A percentile compares a stretch with the other conserved stretches of the same genome.
These are phyloP conservation scores for Suillus lakei DNA, from an alignment of 768 basidiomycete genomes.

Conservation along the genomic window DNA sequence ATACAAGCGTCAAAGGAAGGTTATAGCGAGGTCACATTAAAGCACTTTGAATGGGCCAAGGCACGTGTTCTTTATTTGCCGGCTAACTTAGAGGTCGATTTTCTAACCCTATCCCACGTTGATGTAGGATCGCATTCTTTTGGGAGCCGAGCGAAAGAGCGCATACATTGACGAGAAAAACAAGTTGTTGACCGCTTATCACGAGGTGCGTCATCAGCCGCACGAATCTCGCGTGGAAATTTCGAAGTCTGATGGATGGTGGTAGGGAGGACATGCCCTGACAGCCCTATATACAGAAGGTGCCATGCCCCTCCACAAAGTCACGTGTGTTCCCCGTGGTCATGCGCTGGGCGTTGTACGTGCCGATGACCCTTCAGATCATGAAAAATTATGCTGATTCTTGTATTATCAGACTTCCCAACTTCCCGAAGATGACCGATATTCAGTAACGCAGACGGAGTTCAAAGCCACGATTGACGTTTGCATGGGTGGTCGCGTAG, in stretches of 20 bases:
- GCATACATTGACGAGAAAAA: conserved; percentile 86
- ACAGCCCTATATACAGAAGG: conserved; percentile 93
- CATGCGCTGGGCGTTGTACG: conserved; percentile 88
- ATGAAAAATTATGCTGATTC: conserved; percentile 17
- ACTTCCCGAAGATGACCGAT: conserved; percentile 78
- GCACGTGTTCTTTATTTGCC: conserved; percentile 39
- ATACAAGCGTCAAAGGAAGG: conserved; percentile 92
- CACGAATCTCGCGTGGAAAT: neutral
- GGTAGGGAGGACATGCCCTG: conserved; percentile 89
- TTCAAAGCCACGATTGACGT: conserved; percentile 88
- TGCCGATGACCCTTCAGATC: conserved; percentile 18
- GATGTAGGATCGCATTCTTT: conserved; percentile 86
- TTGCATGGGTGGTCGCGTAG: conserved; percentile 91
- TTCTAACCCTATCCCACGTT: conserved; percentile 1
- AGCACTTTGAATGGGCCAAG: conserved; percentile 98
- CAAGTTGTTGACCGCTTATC: conserved; percentile 92
- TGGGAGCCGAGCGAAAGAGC: conserved; percentile 95
- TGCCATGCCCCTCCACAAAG: conserved; percentile 96
- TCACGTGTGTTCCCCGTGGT: conserved; percentile 96
- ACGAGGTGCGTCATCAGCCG: conserved; percentile 65
- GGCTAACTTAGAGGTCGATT: neutral
- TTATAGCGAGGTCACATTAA: conserved; percentile 68
- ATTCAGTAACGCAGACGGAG: conserved; percentile 72
- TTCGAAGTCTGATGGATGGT: conserved; percentile 18
- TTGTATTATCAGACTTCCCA: conserved; percentile 58